phyloP scores from a whole-genome alignment of 2,329 filamentous ascomycete genomes.

The Dichotomopilus funicola region DNA sequence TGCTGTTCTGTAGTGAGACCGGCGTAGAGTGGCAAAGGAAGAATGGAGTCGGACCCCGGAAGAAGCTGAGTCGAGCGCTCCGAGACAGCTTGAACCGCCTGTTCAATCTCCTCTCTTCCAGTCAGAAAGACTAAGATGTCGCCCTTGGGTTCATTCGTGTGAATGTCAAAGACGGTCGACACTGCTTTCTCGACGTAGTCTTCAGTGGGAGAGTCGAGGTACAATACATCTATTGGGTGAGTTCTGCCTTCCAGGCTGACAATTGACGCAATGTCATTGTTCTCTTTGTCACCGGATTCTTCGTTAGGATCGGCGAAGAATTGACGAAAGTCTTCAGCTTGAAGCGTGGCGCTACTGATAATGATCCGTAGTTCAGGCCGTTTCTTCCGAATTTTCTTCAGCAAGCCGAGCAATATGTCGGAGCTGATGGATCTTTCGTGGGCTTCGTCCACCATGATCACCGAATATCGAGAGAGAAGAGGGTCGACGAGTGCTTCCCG shows the following conservation, averaged over 20 bases:
- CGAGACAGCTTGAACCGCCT: constrained; percentile 68
- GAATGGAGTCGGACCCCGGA: constrained; percentile 51
- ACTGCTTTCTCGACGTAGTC: constrained; percentile 82
- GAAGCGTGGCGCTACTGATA: constrained; percentile 86
- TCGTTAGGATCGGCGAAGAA: constrained; percentile 58
- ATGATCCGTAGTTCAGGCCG: constrained; percentile 79
- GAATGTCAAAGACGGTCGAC: constrained; percentile 80
- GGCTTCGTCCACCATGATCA: constrained; percentile 97
- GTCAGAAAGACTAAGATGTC: constrained; percentile 90
- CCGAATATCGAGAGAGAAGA: constrained; percentile 80
- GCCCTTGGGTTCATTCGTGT: constrained; percentile 70
- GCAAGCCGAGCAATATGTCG: constrained; percentile 78
- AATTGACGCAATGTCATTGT: constrained; percentile 48
- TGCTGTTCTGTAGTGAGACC: constrained; percentile 86
- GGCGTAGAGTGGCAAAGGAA: constrained; percentile 77
- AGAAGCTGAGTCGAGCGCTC: constrained; percentile 62
- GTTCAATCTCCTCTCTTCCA: constrained; percentile 87
- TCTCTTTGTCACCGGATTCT: constrained; percentile 26
- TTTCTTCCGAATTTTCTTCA: constrained; percentile 83
- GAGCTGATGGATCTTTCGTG: constrained; percentile 91
- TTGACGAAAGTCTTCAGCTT: constrained; percentile 75
- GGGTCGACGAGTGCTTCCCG: constrained; percentile 92
- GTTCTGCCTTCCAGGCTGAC: constrained; percentile 82
- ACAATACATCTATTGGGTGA: constrained; percentile 82
- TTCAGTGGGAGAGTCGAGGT: constrained; percentile 69